phyloP scores from a whole-genome alignment of 108 stramenopile genomes.

The Skeletonema potamos region DNA sequence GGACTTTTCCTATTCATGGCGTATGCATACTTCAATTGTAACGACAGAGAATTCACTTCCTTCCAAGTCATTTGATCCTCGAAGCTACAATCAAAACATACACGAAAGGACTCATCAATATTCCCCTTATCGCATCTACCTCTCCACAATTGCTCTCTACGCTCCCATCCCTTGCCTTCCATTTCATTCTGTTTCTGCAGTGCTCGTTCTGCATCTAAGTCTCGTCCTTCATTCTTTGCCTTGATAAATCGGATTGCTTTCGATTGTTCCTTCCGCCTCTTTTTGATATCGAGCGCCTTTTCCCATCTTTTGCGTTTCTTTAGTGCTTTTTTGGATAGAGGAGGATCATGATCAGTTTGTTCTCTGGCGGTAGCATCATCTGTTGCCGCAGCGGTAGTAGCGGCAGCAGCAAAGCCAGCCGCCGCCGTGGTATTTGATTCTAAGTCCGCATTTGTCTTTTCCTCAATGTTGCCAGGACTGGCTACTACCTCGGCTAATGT shows the following conservation, averaged over 20 bases:
- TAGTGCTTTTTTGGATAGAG: slow-evolving; percentile 73
- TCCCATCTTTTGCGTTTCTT: slow-evolving; percentile 61
- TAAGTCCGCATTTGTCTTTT: too few species aligned
- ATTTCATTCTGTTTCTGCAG: slow-evolving; percentile 35
- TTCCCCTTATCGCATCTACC: slow-evolving; percentile 29
- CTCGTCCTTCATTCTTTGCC: slow-evolving; percentile 66
- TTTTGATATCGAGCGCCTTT: slow-evolving; percentile 60
- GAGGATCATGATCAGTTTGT: not conserved
- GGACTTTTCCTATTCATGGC: slow-evolving; percentile 55
- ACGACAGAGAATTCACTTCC: slow-evolving; percentile 66
- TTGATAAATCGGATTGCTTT: slow-evolving; percentile 58
- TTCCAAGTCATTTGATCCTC: slow-evolving; percentile 67
- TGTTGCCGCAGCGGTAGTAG: not conserved
- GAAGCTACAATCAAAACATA: slow-evolving; percentile 78
- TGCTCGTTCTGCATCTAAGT: slow-evolving; percentile 63
- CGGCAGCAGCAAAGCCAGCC: not conserved
- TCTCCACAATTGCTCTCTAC: slow-evolving; percentile 57
- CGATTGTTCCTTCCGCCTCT: slow-evolving; percentile 62
- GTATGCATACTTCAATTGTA: slow-evolving; percentile 77
- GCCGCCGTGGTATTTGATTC: not conserved
- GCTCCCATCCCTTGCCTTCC: slow-evolving; percentile 54
- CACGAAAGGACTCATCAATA: slow-evolving; percentile 34
- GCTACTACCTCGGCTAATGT: too few species aligned
- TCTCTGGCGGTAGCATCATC: too few species aligned
- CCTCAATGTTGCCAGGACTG: too few species aligned